Base-by-base conservation (phyloP, 495 filamentous ascomycete genomes). In the Penicillium coffeae region DNA sequence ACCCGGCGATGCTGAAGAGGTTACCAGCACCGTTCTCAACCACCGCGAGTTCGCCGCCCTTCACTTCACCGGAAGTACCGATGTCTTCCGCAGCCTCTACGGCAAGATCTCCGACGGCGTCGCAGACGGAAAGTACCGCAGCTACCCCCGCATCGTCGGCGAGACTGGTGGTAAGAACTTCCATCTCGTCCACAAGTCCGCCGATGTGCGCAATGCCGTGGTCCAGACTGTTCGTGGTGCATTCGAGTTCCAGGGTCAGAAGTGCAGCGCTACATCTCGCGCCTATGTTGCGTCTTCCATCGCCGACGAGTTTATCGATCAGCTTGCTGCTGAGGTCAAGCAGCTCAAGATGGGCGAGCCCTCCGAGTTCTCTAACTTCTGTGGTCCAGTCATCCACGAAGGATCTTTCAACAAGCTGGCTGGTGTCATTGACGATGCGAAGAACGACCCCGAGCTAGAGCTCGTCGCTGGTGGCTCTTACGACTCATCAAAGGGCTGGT, bases 91-190 rank as follows among this genome's bases (percentile, higher is more conserved):
- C 38, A 78, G 76, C 61, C 72, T 93, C 13, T 90, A 88, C 62
- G 87, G 86, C 14, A 73, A 85, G 64, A 90, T 91, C 61, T 81
- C 87, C 4, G 68, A 75, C 38, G 86, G 86, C 33, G 79, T 89
- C 37, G 83, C 81, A 8, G 82, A 85, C 59, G 84, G 80, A 49
- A 80, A 80, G 40, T 93, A 90, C 70, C 74, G 76, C 52, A 77
- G 79, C 54, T 93, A 90, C 68, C 88, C 88, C 14, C 82, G 88
- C 51, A 86, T 92, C 40, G 87, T 92, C 10, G 88, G 86, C 46
- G 88, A 93, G 75, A 90, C 88, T 2, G 87, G 88, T 52, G 88
- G 88, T 52, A 92, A 92, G 81, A 92, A 92, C 72, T 92, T 90
- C 78, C 88, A 91, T 68, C 66, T 92, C 46, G 64, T 92, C 19